A percentile compares a stretch with the other conserved stretches of the same genome.
phyloP scores from a whole-genome alignment of 768 basidiomycete species.

The Pulveroboletus sp. region DNA sequence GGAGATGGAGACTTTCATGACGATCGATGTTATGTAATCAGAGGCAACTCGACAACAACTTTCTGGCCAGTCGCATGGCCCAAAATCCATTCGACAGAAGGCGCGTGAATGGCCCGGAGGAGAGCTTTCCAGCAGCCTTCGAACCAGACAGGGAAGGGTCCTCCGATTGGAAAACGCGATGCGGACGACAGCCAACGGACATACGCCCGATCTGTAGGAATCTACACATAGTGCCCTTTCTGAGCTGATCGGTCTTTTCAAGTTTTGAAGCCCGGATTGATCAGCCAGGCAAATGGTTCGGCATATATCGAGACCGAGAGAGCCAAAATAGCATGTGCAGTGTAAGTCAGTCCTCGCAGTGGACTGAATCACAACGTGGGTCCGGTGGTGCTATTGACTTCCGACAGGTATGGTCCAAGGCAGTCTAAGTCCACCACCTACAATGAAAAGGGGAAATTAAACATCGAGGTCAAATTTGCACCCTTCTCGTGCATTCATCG shows the following conservation, averaged over 20 bases:
- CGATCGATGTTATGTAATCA: conserved; percentile 19
- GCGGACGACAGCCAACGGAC: conserved; percentile 52
- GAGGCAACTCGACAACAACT: background rate
- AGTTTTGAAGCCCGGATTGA: conserved; percentile 90
- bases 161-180: conserved; percentile 33
- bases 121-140: conserved; percentile 65
- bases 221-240: background rate
- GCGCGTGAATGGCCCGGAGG: conserved; percentile 88
- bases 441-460: conserved; percentile 83
- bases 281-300: conserved; percentile 92
- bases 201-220: conserved; percentile 84
- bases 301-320: conserved; percentile 92
- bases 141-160: conserved; percentile 33
- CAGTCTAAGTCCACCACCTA: conserved; percentile 79
- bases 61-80: conserved; percentile 34
- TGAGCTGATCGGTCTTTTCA: conserved; percentile 9
- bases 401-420: conserved; percentile 71
- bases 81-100: conserved; percentile 75
- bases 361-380: background rate
- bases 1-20: conserved; percentile 90
- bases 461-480: conserved; percentile 94
- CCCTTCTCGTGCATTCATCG: conserved; percentile 83
- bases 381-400: conserved; percentile 3
- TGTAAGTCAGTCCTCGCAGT: conserved; percentile 49
- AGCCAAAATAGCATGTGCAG: conserved; percentile 93